These are phyloP conservation scores for Hypoxylon sp. DNA, from an alignment of 2,329 filamentous ascomycete species.

Conservation along the genomic window DNA sequence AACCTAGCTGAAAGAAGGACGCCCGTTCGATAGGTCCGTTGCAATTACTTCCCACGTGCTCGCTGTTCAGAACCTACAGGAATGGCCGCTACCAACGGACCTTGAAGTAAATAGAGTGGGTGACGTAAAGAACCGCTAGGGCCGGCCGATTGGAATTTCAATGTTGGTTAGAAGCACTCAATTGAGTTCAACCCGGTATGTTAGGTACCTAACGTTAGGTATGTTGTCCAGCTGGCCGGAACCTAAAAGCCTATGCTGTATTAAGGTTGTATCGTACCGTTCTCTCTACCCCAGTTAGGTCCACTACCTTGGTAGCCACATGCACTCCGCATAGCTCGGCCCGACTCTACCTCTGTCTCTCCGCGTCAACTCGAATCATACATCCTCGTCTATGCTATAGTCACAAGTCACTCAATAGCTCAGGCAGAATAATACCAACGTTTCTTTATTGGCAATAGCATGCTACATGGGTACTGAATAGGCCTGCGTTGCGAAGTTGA, in stretches of 20 bases:
- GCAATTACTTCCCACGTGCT: slow-evolving; percentile 8
- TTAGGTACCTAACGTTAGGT: too few relatives aligned
- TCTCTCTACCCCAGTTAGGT: background rate
- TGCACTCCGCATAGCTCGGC: slow-evolving; percentile 12
- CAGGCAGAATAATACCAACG: slow-evolving; percentile 13
- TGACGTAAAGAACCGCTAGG: too few relatives aligned
- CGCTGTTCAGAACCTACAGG: background rate
- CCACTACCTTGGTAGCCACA: background rate
- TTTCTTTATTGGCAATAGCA: slow-evolving; percentile 23
- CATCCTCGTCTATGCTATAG: background rate
- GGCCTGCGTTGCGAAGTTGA: slow-evolving; percentile 8
- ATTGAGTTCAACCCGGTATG: slow-evolving; percentile 10
- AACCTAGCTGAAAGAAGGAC: slow-evolving; percentile 20
- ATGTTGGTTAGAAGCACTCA: background rate
- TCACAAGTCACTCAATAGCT: background rate
- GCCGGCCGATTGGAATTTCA: background rate
- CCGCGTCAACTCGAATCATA: background rate
- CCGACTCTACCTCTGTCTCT: slow-evolving; percentile 11
- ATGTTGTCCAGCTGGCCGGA: background rate
- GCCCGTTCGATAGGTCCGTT: slow-evolving; percentile 8
- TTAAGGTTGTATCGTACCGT: slow-evolving; percentile 12
- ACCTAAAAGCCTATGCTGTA: slow-evolving; percentile 1
- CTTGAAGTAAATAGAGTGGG: background rate
- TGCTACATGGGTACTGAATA: slow-evolving; percentile 20
- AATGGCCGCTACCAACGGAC: background rate